phyloP scores from a whole-genome alignment of 192 early-diverging fungal species.

The Anaeromyces robustus region DNA sequence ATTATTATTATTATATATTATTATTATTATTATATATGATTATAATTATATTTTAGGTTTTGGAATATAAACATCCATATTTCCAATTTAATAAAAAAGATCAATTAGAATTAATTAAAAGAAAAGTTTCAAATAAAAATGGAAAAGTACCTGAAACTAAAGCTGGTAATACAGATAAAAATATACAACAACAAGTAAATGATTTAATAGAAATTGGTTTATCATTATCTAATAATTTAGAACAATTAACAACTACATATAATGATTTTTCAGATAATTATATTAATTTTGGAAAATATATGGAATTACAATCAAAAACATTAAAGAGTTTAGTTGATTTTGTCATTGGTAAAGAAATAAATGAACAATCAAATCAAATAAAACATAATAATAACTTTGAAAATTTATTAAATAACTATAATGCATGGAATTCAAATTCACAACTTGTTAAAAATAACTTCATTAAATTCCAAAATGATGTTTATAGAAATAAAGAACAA shows the following conservation, averaged over 20 bases:
- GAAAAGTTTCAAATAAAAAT: not conserved
- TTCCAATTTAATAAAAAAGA: slow-evolving; percentile 17
- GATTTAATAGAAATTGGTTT: not conserved
- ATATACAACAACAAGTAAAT: not conserved
- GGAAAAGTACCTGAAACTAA: not conserved
- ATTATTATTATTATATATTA: too few species aligned
- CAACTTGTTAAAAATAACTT: not conserved
- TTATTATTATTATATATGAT: not conserved
- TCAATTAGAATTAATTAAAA: not conserved
- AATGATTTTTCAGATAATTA: not conserved
- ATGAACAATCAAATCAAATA: not conserved
- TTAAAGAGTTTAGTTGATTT: not conserved
- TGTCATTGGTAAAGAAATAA: not conserved
- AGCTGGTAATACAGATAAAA: not conserved
- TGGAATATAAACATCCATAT: slow-evolving; percentile 55
- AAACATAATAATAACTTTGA: not conserved
- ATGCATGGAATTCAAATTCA: not conserved
- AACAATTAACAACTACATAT: not conserved
- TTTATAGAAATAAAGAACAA: not conserved
- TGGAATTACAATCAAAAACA: not conserved
- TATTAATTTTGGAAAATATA: not conserved
- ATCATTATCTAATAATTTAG: not conserved
- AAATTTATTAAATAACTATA: not conserved
- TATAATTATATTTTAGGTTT: slow-evolving; percentile 9
- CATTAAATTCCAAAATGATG: not conserved